Percentiles rank a stretch among this genome's conserved stretches.
These are phyloP conservation scores for Dactylellina leptospora DNA, from an alignment of 2,329 filamentous ascomycete genomes.

Conservation along the genomic window DNA sequence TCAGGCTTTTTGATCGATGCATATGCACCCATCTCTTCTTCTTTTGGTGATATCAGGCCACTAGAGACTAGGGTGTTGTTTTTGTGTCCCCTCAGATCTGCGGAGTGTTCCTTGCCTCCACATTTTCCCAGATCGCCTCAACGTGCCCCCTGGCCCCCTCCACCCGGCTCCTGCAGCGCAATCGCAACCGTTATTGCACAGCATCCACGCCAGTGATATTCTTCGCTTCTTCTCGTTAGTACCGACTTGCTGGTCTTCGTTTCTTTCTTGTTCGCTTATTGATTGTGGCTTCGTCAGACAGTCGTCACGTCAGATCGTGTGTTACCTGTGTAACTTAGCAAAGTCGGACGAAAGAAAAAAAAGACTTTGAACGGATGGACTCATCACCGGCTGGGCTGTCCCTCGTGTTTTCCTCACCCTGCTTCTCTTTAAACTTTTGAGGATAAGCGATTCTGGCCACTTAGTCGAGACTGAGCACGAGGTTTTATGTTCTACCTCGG, in stretches of 20 bases:
- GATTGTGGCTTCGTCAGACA: conserved; percentile 12
- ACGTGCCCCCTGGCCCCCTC: conserved; percentile 22
- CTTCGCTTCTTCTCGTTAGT: conserved; percentile 38
- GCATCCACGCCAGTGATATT: conserved; percentile 13
- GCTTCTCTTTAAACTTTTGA: neutral
- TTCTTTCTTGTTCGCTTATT: neutral
- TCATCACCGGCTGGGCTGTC: conserved; percentile 3
- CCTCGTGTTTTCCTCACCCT: neutral
- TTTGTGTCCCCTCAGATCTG: too few relatives aligned
- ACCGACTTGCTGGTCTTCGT: conserved; percentile 25
- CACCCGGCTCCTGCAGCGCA: conserved; percentile 13
- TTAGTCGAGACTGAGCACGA: neutral
- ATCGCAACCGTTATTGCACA: conserved; percentile 22
- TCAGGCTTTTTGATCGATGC: too few relatives aligned
- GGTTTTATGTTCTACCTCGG: conserved; percentile 13
- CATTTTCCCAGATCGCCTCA: too few relatives aligned
- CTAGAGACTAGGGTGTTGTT: too few relatives aligned
- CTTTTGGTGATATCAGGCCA: too few relatives aligned
- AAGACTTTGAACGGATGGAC: neutral
- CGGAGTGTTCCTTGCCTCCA: too few relatives aligned
- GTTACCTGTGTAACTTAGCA: conserved; percentile 29
- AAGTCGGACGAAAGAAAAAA: neutral
- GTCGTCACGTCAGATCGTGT: conserved; percentile 49
- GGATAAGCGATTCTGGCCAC: neutral
- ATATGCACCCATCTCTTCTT: too few relatives aligned